These are phyloP conservation scores for Fusarium sp. DNA, from an alignment of 2,329 filamentous ascomycete genomes.

Conservation along the genomic window DNA sequence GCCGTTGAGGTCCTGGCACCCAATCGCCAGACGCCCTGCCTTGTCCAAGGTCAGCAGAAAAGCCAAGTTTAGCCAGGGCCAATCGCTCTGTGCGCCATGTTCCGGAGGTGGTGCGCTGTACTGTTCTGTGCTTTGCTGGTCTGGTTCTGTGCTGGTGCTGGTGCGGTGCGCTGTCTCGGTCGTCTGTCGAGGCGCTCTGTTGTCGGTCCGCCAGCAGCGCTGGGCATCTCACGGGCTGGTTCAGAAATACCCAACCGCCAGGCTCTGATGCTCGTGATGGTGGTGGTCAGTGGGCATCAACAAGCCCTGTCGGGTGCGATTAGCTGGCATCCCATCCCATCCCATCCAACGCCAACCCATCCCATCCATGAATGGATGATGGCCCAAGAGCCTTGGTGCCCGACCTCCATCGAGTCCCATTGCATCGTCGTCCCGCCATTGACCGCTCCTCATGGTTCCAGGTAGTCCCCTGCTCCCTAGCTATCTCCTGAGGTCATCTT, in stretches of 20 bases:
- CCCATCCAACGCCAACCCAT: neutral
- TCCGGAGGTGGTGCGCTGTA: conserved; percentile 23
- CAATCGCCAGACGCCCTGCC: conserved; percentile 22
- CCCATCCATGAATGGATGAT: neutral
- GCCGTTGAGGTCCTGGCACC: conserved; percentile 1
- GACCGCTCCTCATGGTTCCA: conserved; percentile 48
- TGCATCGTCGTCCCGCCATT: conserved; percentile 40
- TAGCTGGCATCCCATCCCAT: conserved; percentile 32
- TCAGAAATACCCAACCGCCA: conserved; percentile 26
- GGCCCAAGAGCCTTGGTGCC: conserved; percentile 42
- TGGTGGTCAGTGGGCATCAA: conserved; percentile 45
- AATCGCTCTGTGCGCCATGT: conserved; percentile 6
- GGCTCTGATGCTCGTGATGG: conserved; percentile 31
- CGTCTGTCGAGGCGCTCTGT: neutral
- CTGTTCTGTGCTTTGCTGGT: conserved; percentile 23
- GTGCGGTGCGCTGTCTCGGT: neutral
- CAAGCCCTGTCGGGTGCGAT: conserved; percentile 41
- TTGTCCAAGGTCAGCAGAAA: conserved; percentile 14
- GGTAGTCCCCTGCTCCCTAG: conserved; percentile 47
- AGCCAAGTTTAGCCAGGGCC: conserved; percentile 1
- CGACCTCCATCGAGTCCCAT: conserved; percentile 38
- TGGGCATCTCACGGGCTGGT: neutral
- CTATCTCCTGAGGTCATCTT: conserved; percentile 44
- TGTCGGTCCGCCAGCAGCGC: conserved; percentile 6
- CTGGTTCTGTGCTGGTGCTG: conserved; percentile 6